Evolutionary conservation across 768 basidiomycete species (phyloP), one percentile per base, ranked within the genome.

Genomic region (Mycena venus): DNA sequence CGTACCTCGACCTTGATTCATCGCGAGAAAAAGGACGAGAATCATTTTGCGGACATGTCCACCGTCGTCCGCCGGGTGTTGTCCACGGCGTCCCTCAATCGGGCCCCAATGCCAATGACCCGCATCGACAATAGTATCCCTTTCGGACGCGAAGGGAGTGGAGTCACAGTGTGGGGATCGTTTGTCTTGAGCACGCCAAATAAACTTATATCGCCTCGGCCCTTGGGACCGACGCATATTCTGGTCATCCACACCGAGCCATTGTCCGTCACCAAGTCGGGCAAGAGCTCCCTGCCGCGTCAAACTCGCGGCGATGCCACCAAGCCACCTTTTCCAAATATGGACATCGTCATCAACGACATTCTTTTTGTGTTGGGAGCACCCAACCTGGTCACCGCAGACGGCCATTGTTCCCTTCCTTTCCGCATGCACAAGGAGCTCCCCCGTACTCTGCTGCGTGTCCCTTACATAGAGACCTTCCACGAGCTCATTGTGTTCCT

Each of bases 291-390:
- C 9, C 27, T 72, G 4, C 71, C 66, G 40, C 76, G 42, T 34
- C 44, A 27, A 27, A 21, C 25, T 12, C 44, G 29, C 17, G 60
- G 27, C 21, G 56, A 58, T 47, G 63, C 34, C 51, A 27, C 60
- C 55, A 68, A 73, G 63, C 69, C 17, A 34, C 68, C 34, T 58
- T 77, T 71, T 66, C 78, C 11, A 70, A 82, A 67, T 11, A 40
- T 83, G 21, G 84, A 86, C 63, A 67, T 85, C 15, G 83, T 84
- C 0, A 80, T 87, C 66, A 86, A 86, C 68, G 86, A 86, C 68
- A 78, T 87, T 2, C 77, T 86, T 5, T 85, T 87, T 64, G 56
- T 80, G 1, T 78, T 85, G 72, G 83, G 82, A 67, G 83, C 80
- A 0, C 85, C 86, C 1, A 86, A 86, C 60, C 77, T 86, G 12